Conservation (phyloP, 331 rosid species). For the Malus hybrid region DNA sequence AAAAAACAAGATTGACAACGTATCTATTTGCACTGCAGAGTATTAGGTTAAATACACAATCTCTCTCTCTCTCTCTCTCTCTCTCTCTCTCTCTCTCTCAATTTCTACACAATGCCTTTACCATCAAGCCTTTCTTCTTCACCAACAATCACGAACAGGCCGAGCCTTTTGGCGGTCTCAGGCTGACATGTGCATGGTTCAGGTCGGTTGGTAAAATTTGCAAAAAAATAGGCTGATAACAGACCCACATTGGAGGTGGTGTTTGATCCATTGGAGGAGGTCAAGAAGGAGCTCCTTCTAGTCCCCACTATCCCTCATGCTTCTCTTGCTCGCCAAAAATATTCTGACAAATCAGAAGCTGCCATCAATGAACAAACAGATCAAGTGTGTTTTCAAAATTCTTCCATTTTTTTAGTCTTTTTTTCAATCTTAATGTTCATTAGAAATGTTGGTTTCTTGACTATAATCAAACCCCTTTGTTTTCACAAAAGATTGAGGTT, state of each 20-base stretch:
- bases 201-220: constrained; percentile 6
- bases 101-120: too few relatives aligned
- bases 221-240: constrained; percentile 1
- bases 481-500: neutral
- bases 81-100: neutral
- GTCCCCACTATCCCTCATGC: constrained; percentile 20
- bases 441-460: neutral
- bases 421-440: neutral
- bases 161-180: too few relatives aligned
- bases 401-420: neutral
- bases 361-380: neutral
- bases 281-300: constrained; percentile 31
- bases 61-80: neutral
- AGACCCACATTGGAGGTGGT: neutral
- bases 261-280: constrained; percentile 36
- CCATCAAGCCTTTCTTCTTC: too few relatives aligned
- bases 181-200: neutral
- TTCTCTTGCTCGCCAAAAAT: constrained; percentile 38
- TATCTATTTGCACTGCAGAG: too few relatives aligned
- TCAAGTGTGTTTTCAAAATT: too few relatives aligned
- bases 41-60: too few relatives aligned
- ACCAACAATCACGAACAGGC: too few relatives aligned
- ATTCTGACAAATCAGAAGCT: constrained; percentile 6
- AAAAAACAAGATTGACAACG: too few relatives aligned
- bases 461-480: too few relatives aligned